Evolutionary conservation across 2,329 filamentous ascomycete species (phyloP), one percentile per base, ranked within the genome.

Genomic region (Harringtonia aguacate): DNA sequence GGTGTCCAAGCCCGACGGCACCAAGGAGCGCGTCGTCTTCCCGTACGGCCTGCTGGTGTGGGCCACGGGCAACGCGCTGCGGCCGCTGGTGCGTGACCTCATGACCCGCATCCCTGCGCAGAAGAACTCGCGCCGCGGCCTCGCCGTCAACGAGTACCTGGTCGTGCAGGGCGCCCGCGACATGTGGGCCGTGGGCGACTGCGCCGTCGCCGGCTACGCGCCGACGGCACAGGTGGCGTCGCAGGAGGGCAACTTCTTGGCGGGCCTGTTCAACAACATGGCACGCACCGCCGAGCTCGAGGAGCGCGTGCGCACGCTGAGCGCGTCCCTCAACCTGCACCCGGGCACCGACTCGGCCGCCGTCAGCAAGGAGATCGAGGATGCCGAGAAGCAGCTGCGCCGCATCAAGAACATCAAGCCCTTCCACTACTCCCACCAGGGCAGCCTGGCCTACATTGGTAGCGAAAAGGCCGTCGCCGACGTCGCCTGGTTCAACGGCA

Each of bases 361-460:
- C 59, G 65, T 71, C 53, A 77, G 79, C 41, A 66, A 67, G 48
- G 76, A 94, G 67, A 95, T 98, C 60, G 87, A 92, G 67, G 70
- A 78, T 43, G 73, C 87, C 53, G 88, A 95, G 75, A 87, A 84
- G 66, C 79, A 92, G 61, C 74, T 97, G 55, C 79, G 86, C 51
- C 79, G 88, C 55, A 80, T 92, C 64, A 95, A 94, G 75, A 85
- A 94, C 63, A 82, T 95, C 65, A 94, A 92, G 62, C 92, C 92
- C 43, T 98, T 98, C 74, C 84, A 94, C 70, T 98, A 98, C 77
- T 92, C 86, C 33, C 92, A 98, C 73, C 89, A 98, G 71, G 92
- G 92, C 53, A 90, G 84, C 56, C 67, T 98, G 65, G 92, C 92
- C 41, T 98, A 98, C 69, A 98, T 98, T 68, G 92, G 92, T 50